These are phyloP conservation scores for Termitomyces sp. DNA, from an alignment of 768 basidiomycete species.

Conservation along the genomic window DNA sequence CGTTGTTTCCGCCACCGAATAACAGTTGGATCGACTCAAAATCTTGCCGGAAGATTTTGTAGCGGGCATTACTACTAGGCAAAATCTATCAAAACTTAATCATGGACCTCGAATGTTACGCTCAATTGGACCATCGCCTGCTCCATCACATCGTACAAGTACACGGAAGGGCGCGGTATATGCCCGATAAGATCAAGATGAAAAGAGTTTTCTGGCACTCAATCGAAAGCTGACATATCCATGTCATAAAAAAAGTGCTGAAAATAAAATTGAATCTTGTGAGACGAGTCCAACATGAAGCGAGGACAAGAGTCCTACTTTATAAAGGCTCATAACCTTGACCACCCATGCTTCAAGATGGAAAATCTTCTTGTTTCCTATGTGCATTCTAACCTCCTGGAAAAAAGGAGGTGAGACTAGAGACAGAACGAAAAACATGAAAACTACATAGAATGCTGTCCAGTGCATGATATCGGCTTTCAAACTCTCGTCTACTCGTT, in stretches of 20 bases:
- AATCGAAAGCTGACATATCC: constrained; percentile 57
- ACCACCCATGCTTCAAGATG: constrained; percentile 98
- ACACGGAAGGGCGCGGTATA: background rate
- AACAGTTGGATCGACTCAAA: too few relatives aligned
- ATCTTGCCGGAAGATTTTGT: too few relatives aligned
- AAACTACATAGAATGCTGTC: constrained; percentile 86
- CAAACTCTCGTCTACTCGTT: constrained; percentile 82
- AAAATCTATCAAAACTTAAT: too few relatives aligned
- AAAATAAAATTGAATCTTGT: background rate
- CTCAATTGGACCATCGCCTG: background rate
- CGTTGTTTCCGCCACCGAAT: too few relatives aligned
- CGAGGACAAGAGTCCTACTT: constrained; percentile 35
- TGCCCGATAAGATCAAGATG: background rate
- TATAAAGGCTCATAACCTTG: constrained; percentile 90
- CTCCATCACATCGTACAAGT: background rate
- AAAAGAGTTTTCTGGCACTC: background rate
- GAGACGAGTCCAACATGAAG: background rate
- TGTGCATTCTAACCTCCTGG: constrained; percentile 94
- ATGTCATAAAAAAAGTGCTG: constrained; percentile 61
- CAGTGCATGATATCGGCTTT: constrained; percentile 96
- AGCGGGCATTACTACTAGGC: too few relatives aligned
- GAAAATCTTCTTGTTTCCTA: constrained; percentile 83
- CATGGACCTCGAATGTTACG: too few relatives aligned
- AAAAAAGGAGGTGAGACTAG: background rate
- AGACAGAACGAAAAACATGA: background rate